Percentiles rank a stretch among this genome's conserved stretches.
These are phyloP conservation scores for Rhododendron henanense DNA, from an alignment of 148 eudicot species.

Conservation along the genomic window DNA sequence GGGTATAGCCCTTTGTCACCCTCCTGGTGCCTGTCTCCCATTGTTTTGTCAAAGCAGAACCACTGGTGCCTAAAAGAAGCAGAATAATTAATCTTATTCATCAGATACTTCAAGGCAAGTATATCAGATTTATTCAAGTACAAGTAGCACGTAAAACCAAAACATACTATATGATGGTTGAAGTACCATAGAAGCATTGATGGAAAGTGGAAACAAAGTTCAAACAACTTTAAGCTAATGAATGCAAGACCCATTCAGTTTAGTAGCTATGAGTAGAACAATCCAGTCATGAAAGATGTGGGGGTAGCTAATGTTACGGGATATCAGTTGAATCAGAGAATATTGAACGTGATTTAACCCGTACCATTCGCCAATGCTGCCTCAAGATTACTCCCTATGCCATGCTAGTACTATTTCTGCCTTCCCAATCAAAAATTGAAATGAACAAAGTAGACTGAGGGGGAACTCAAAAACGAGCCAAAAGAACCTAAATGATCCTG, in stretches of 20 bases:
- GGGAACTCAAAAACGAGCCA: not conserved
- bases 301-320: not conserved
- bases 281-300: not conserved
- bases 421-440: not conserved
- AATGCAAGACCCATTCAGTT: not conserved
- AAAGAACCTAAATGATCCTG: not conserved
- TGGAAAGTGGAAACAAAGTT: not conserved
- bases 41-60: slow-evolving; percentile 23
- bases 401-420: not conserved
- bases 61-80: slow-evolving; percentile 1
- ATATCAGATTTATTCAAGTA: not conserved
- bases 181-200: not conserved
- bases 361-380: not conserved
- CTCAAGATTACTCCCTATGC: not conserved
- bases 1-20: slow-evolving; percentile 59
- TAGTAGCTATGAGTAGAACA: not conserved
- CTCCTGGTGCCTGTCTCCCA: slow-evolving; percentile 56
- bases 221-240: not conserved
- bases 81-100: not conserved
- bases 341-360: not conserved
- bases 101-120: not conserved
- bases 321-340: not conserved
- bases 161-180: not conserved
- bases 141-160: not conserved
- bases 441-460: not conserved